Base-by-base conservation (phyloP, 2,329 filamentous ascomycete species). In the Aaosphaeria pasadenensis region DNA sequence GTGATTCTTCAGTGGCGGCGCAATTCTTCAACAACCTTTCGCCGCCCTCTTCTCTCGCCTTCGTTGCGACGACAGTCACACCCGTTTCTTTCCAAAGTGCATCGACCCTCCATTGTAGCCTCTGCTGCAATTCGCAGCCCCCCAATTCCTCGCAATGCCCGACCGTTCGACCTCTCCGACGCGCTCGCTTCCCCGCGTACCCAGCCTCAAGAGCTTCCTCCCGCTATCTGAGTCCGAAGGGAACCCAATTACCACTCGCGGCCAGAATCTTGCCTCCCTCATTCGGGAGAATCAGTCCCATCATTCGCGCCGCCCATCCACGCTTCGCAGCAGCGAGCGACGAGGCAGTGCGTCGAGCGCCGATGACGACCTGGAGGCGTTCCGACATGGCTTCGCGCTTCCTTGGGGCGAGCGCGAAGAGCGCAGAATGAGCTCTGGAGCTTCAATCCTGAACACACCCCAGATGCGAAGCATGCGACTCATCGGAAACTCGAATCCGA, bases 401-500 rank as follows among this genome's bases (percentile, higher is more conserved):
- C 50, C 56, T 11, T 69, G 68, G 60, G 58, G 55, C 7, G 51
- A 47, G 9, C 52, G 55, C 31, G 45, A 55, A 0, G 67, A 70
- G 32, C 60, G 75, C 44, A 61, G 73, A 40, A 63, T 66, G 52
- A 78, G 74, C 52, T 56, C 67, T 45, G 74, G 69, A 11, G 74
- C 72, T 1, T 59, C 61, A 39, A 62, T 74, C 5, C 60, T 79
- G 42, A 73, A 76, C 56, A 77, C 75, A 38, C 84, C 86, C 3
- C 83, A 88, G 67, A 87, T 91, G 79, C 80, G 89, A 53, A 91
- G 87, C 63, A 88, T 91, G 81, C 82, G 89, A 46, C 78, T 97
- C 59, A 95, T 96, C 67, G 92, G 92, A 39, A 89, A 89, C 60
- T 89, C 83, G 56, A 96, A 94, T 67, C 88, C 89, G 13, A 77